Evolutionary conservation across 768 basidiomycete species (phyloP).

Genomic region (Boletus rex-veris): DNA sequence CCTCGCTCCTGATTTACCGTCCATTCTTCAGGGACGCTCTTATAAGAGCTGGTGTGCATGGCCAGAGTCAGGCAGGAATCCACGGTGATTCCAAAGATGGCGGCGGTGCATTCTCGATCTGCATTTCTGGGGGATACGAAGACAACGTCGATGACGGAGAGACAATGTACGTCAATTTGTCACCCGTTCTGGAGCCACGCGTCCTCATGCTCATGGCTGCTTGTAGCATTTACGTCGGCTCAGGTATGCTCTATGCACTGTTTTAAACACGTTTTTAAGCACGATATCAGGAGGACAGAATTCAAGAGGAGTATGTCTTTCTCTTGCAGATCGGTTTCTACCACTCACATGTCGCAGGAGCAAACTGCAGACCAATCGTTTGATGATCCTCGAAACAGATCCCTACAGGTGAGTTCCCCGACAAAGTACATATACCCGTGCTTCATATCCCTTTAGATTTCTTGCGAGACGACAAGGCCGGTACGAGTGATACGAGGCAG

Average conservation of each 20-base stretch:
- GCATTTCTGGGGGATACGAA: constrained; percentile 40
- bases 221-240: constrained; percentile 35
- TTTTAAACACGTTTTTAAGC: not conserved
- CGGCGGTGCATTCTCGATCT: constrained; percentile 39
- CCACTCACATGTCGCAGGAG: constrained; percentile 10
- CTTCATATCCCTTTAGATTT: constrained; percentile 23
- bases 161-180: constrained; percentile 30
- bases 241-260: constrained; percentile 13
- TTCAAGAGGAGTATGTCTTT: constrained; percentile 10
- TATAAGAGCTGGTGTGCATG: constrained; percentile 33
- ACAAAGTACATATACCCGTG: not conserved
- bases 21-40: constrained; percentile 19
- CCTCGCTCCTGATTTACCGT: not conserved
- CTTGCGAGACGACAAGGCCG: constrained; percentile 26
- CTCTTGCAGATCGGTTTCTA: not conserved
- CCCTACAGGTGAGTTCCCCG: constrained; percentile 15
- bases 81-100: constrained; percentile 28
- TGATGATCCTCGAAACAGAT: constrained; percentile 15
- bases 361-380: constrained; percentile 27
- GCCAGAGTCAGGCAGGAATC: constrained; percentile 36
- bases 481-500: constrained; percentile 40
- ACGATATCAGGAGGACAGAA: constrained; percentile 24
- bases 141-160: constrained; percentile 40
- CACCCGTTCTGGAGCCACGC: not conserved
- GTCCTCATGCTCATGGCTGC: constrained; percentile 6